These are phyloP conservation scores for Shiraia sp. DNA, from an alignment of 2,329 filamentous ascomycete species.

Conservation along the genomic window DNA sequence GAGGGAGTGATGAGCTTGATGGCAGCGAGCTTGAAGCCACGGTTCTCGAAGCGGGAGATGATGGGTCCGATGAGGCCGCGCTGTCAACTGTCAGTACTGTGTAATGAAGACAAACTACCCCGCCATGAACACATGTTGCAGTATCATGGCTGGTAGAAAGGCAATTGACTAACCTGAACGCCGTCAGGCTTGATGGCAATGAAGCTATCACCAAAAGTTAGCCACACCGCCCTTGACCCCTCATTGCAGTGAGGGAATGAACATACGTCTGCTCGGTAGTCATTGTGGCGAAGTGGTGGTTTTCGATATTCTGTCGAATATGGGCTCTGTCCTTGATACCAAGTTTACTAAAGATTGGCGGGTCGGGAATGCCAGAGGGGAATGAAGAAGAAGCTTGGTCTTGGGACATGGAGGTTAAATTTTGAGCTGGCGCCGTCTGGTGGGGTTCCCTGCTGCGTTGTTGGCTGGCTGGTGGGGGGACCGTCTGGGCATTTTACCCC, in stretches of 20 bases:
- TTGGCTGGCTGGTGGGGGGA: too few species aligned
- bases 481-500: too few species aligned
- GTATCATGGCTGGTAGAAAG: too few species aligned
- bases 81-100: constrained; percentile 53
- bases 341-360: constrained; percentile 52
- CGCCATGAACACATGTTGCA: too few species aligned
- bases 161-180: constrained; percentile 75
- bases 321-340: constrained; percentile 53
- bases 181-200: constrained; percentile 99
- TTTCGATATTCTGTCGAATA: constrained; percentile 43
- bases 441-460: constrained; percentile 33
- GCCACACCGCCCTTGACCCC: constrained; percentile 17
- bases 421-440: constrained; percentile 31
- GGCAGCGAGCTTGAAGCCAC: constrained; percentile 97
- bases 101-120: not conserved
- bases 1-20: constrained; percentile 90
- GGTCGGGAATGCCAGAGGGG: constrained; percentile 30
- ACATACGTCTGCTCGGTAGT: constrained; percentile 87
- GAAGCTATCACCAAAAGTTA: constrained; percentile 70
- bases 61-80: constrained; percentile 98
- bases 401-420: constrained; percentile 28
- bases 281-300: constrained; percentile 44
- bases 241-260: not conserved
- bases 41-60: constrained; percentile 96
- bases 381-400: constrained; percentile 17